phyloP scores from a whole-genome alignment of 805 yeast genomes.

The Cyberlindnera saturnus region DNA sequence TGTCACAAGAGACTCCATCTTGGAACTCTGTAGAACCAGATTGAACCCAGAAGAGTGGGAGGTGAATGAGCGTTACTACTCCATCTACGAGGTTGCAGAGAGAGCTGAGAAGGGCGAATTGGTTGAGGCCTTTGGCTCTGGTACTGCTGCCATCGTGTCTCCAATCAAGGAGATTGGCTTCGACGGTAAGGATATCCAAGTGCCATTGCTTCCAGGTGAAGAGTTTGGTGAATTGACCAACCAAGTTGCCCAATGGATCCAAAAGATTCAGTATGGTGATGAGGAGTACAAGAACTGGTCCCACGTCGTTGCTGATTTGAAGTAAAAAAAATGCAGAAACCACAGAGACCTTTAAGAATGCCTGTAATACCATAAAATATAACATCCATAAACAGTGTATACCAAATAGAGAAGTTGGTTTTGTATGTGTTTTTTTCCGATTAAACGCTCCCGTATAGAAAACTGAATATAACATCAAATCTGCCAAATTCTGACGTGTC shows the following conservation, averaged over 20 bases:
- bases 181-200: constrained; percentile 62
- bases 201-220: constrained; percentile 78
- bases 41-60: constrained; percentile 76
- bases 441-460: no score
- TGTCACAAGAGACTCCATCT: constrained; percentile 88
- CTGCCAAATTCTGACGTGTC: no score
- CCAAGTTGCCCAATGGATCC: constrained; percentile 78
- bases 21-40: constrained; percentile 69
- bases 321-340: constrained; percentile 1
- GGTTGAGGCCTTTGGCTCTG: constrained; percentile 93
- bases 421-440: no score
- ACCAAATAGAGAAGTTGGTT: neutral
- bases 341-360: neutral
- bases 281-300: constrained; percentile 56
- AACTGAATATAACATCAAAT: no score
- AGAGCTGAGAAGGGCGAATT: constrained; percentile 75
- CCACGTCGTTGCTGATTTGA: constrained; percentile 27
- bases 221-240: constrained; percentile 74
- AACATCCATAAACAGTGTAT: no score
- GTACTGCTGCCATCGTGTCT: constrained; percentile 95
- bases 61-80: constrained; percentile 74
- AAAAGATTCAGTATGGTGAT: constrained; percentile 84
- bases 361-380: neutral
- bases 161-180: constrained; percentile 88
- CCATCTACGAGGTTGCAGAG: constrained; percentile 75